Evolutionary conservation across 228 moss, liverwort and hornwort species (phyloP).

Genomic region (Sphagnum magellanicum): DNA sequence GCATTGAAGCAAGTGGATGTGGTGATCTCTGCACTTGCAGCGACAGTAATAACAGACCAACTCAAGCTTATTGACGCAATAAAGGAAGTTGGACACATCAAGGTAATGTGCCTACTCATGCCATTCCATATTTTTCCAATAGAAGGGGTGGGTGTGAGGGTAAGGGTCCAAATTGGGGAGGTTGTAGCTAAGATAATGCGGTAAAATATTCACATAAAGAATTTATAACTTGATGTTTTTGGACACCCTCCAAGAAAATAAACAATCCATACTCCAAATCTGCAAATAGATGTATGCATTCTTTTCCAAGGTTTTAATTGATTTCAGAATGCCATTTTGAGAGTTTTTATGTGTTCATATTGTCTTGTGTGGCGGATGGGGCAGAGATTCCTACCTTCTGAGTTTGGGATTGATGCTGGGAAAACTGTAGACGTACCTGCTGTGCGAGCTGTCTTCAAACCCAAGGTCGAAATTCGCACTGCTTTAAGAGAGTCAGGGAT

Average conservation of each 20-base stretch:
- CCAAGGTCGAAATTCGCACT: conserved; percentile 12
- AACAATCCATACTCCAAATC: no score
- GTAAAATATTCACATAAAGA: no score
- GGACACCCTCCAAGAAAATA: no score
- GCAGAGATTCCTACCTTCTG: conserved; percentile 48
- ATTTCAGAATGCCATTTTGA: no score
- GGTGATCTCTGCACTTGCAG: conserved; percentile 24
- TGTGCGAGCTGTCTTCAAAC: neutral
- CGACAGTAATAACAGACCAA: conserved; percentile 9
- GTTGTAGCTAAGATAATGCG: no score
- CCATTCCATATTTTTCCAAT: no score
- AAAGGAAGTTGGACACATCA: conserved; percentile 44
- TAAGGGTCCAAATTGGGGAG: no score
- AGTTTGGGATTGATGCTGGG: conserved; percentile 24
- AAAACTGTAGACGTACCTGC: conserved; percentile 2
- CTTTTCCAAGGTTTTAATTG: no score
- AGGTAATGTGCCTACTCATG: conserved; percentile 13
- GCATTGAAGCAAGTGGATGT: conserved; percentile 42
- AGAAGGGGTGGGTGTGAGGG: no score
- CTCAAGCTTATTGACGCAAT: conserved; percentile 31
- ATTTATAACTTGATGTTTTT: no score
- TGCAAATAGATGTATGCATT: no score
- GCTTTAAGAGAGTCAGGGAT: conserved; percentile 24
- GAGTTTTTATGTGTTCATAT: no score
- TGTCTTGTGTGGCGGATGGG: neutral